Evolutionary conservation across 805 yeast species (phyloP).

Genomic region (Osmozyma mogii): DNA sequence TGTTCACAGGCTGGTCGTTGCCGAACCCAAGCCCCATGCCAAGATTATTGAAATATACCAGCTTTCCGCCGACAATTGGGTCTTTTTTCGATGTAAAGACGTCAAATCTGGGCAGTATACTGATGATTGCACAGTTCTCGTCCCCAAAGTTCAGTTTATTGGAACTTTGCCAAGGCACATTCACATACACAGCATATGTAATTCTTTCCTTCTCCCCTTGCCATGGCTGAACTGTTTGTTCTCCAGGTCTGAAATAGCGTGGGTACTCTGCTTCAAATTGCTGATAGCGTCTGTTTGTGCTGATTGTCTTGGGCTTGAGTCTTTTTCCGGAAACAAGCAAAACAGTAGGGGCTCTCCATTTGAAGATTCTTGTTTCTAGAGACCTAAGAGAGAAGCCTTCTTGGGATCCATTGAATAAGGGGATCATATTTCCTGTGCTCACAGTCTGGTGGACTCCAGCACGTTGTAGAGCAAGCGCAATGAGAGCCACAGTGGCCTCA

Average conservation of each 20-base stretch:
- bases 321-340: conserved; percentile 61
- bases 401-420: conserved; percentile 64
- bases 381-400: conserved; percentile 86
- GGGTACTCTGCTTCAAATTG: conserved; percentile 45
- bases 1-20: conserved; percentile 50
- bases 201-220: conserved; percentile 37
- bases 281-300: conserved; percentile 39
- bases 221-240: conserved; percentile 20
- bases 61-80: conserved; percentile 26
- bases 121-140: conserved; percentile 47
- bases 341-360: conserved; percentile 86
- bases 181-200: conserved; percentile 56
- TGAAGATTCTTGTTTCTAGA: conserved; percentile 72
- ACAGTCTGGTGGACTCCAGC: conserved; percentile 24
- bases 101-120: conserved; percentile 60
- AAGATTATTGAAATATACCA: conserved; percentile 58
- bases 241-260: conserved; percentile 21
- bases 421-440: conserved; percentile 41
- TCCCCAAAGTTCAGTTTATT: conserved; percentile 71
- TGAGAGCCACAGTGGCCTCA: conserved; percentile 30
- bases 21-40: conserved; percentile 89
- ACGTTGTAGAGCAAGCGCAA: conserved; percentile 24
- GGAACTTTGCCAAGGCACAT: conserved; percentile 71
- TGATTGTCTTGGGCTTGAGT: conserved; percentile 26
- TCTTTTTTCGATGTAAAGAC: conserved; percentile 27